phyloP scores from a whole-genome alignment of 2,329 filamentous ascomycete species.

The Trichophaea hybrida region DNA sequence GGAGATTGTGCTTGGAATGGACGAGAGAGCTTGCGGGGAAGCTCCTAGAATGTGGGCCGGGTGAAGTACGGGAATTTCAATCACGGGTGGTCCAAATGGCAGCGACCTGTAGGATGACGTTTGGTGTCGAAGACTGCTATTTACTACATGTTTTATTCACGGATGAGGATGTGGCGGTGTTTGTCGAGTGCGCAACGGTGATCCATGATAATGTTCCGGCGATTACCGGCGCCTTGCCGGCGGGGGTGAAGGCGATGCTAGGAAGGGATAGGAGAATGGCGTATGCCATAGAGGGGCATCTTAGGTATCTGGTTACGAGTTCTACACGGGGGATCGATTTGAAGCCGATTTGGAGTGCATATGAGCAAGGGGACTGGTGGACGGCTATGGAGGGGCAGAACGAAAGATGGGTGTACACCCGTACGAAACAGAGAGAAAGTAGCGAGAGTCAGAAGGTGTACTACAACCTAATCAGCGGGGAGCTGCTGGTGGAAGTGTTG shows the following conservation, averaged over 20 bases:
- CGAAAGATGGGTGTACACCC: slow-evolving; percentile 30
- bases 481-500: slow-evolving; percentile 40
- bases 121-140: slow-evolving; percentile 25
- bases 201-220: slow-evolving; percentile 30
- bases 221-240: no score
- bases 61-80: slow-evolving; percentile 10
- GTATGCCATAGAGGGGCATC: no score
- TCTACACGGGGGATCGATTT: no score
- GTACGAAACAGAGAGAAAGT: neutral
- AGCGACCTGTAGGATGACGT: slow-evolving; percentile 23
- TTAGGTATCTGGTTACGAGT: no score
- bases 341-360: slow-evolving; percentile 24
- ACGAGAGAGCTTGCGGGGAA: slow-evolving; percentile 12
- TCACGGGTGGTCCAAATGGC: slow-evolving; percentile 17
- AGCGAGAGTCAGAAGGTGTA: no score
- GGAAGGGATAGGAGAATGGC: no score
- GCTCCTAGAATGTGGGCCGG: no score
- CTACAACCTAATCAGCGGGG: slow-evolving; percentile 39
- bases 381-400: slow-evolving; percentile 23
- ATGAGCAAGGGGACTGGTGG: slow-evolving; percentile 27
- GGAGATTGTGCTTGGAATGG: slow-evolving; percentile 20
- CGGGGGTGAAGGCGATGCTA: no score
- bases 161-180: slow-evolving; percentile 27
- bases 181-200: slow-evolving; percentile 32
- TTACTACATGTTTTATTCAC: slow-evolving; percentile 28